A percentile compares a stretch with the other conserved stretches of the same genome.
Evolutionary conservation across 108 stramenopile genomes (phyloP).

Genomic region (Halocafeteria seosinensis): DNA sequence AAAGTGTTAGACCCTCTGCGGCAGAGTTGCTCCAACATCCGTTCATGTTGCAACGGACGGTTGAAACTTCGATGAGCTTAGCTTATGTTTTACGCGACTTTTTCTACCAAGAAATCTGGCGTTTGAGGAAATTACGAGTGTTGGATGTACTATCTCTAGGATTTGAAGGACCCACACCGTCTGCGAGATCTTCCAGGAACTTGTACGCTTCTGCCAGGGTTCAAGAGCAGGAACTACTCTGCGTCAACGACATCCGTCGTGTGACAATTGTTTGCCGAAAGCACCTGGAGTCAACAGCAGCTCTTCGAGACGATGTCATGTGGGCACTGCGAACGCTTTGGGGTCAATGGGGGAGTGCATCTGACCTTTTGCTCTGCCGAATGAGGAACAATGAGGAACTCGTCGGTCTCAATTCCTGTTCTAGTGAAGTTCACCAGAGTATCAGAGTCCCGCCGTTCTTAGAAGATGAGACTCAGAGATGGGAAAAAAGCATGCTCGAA

Average conservation of each 20-base stretch:
- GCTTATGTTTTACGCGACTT: not conserved
- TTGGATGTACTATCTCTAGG: not conserved
- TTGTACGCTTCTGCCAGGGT: not conserved
- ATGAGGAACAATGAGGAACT: too few species aligned
- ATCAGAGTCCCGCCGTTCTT: too few species aligned
- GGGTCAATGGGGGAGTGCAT: not conserved
- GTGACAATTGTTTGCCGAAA: not conserved
- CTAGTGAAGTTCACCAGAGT: too few species aligned
- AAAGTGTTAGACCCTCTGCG: not conserved
- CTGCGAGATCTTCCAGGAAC: not conserved
- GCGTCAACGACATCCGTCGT: not conserved
- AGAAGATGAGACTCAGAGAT: too few species aligned
- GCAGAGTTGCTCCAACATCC: not conserved
- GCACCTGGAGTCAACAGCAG: not conserved
- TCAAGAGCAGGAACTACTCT: not conserved
- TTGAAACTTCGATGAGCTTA: not conserved
- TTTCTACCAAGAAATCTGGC: not conserved
- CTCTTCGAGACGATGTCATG: not conserved
- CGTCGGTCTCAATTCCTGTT: too few species aligned
- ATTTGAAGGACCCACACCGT: not conserved
- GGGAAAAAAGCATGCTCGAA: too few species aligned
- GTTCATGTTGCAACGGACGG: not conserved
- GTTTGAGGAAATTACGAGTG: not conserved
- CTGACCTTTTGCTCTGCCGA: not conserved
- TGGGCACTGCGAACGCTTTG: not conserved